Evolutionary conservation across 2,329 filamentous ascomycete genomes (phyloP).

Genomic region (Aspergillus oerlinghausenensis): DNA sequence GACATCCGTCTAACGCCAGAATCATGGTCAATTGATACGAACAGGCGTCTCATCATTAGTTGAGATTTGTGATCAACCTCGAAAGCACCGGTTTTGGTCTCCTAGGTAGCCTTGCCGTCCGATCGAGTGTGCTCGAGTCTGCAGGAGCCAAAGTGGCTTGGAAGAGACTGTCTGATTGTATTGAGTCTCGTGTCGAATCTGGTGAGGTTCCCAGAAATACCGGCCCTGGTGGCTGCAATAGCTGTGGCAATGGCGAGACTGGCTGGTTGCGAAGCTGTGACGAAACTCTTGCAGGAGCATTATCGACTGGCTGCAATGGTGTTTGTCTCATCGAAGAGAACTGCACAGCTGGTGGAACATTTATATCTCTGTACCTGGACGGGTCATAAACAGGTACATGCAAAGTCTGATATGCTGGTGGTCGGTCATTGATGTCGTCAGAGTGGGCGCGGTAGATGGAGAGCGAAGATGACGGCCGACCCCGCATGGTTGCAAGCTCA

Average conservation of each 20-base stretch:
- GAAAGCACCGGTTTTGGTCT: conserved; percentile 33
- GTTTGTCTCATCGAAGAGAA: not conserved
- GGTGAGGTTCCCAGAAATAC: not conserved
- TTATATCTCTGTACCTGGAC: conserved; percentile 22
- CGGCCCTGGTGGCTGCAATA: not conserved
- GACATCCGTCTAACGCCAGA: not conserved
- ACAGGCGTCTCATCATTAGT: conserved; percentile 9
- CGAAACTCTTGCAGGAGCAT: not conserved
- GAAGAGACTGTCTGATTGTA: not conserved
- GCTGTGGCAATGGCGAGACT: not conserved
- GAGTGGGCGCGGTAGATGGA: conserved; percentile 1
- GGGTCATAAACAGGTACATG: conserved; percentile 31
- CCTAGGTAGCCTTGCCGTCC: conserved; percentile 12
- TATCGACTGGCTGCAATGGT: not conserved
- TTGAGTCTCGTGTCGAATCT: not conserved
- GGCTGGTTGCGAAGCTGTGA: not conserved
- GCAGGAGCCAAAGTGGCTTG: not conserved
- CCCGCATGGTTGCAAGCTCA: conserved; percentile 5
- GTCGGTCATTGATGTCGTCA: conserved; percentile 12
- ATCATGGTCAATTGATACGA: not conserved
- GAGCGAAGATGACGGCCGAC: conserved; percentile 7
- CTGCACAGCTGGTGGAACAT: conserved; percentile 1
- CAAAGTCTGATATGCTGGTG: conserved; percentile 23
- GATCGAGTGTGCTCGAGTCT: not conserved
- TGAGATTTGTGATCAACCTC: conserved; percentile 32